Conservation (phyloP, 345 rosid genomes). For the Microthlaspi erraticum region DNA sequence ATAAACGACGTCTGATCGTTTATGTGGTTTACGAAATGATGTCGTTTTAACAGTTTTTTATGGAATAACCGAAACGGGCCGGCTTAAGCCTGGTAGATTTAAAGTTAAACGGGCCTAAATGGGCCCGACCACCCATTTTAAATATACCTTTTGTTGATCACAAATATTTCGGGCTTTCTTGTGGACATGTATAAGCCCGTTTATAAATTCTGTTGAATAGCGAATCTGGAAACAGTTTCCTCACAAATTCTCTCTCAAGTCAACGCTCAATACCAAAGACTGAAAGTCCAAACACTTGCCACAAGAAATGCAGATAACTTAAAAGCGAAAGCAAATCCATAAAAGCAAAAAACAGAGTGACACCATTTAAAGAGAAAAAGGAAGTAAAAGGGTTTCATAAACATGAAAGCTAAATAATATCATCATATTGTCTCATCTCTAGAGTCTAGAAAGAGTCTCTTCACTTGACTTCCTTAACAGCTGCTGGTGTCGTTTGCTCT, state of each 20-base stretch:
- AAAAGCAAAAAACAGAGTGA: slow-evolving; percentile 26
- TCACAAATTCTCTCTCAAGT: neutral
- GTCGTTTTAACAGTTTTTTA: too few relatives aligned
- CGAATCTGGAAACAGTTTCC: neutral
- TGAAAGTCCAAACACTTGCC: neutral
- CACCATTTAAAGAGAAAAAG: slow-evolving; percentile 11
- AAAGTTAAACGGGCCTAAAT: too few relatives aligned
- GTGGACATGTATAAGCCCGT: neutral
- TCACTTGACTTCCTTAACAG: slow-evolving; percentile 42
- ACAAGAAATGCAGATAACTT: neutral
- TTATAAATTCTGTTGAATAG: too few relatives aligned
- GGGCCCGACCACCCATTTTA: too few relatives aligned
- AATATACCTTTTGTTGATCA: neutral
- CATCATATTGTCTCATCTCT: slow-evolving; percentile 30
- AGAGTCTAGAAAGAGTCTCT: neutral
- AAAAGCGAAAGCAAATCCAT: slow-evolving; percentile 23
- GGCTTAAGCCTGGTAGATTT: too few relatives aligned
- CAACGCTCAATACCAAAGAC: slow-evolving; percentile 8
- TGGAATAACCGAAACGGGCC: too few relatives aligned
- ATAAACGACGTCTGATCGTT: too few relatives aligned
- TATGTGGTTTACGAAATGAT: too few relatives aligned
- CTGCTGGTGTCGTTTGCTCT: slow-evolving; percentile 30
- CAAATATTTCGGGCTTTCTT: neutral
- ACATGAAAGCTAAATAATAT: slow-evolving; percentile 20
- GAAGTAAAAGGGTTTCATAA: slow-evolving; percentile 22